Evolutionary conservation across 1,284 basidiomycete genomes (phyloP), one percentile per base, ranked within the genome.

Genomic region (Sporisorium exsertum): DNA sequence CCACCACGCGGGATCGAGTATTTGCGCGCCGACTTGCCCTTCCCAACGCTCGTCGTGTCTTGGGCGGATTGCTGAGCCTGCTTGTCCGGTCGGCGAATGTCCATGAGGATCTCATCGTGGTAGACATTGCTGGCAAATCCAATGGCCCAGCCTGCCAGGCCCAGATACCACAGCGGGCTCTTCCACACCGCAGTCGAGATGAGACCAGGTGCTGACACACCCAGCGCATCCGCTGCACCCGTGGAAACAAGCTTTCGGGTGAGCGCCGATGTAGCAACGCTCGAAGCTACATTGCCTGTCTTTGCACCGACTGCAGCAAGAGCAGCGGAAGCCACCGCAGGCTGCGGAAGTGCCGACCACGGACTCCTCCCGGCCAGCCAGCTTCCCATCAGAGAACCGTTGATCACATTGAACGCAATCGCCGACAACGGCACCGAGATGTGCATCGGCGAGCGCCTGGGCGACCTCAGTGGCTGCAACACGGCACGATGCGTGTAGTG

Each of bases 401-500:
- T 96, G 74, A 91, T 66, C 33, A 88, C 50, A 85, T 95, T 95
- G 89, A 94, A 95, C 0, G 85, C 15, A 13, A 90, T 80, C 0
- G 88, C 93, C 5, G 84, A 78, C 15, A 92, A 58, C 0, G 90
- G 87, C 3, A 96, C 91, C 49, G 87, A 84, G 61, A 94, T 82
- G 86, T 95, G 93, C 16, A 92, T 87, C 67, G 91, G 91, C 1
- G 92, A 92, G 37, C 94, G 90, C 24, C 90, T 91, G 0, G 94
- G 93, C 0, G 93, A 92, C 58, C 92, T 90, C 12, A 95, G 87
- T 7, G 95, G 95, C 0, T 91, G 92, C 33, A 96, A 83, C 64
- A 97, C 66, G 5, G 94, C 91, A 43, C 95, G 91, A 86, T 96
- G 94, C 56, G 89, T 76, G 86, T 97, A 97, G 87, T 97, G 94